These are phyloP conservation scores for Saccharata proteae DNA, from an alignment of 2,329 filamentous ascomycete species.

Conservation along the genomic window DNA sequence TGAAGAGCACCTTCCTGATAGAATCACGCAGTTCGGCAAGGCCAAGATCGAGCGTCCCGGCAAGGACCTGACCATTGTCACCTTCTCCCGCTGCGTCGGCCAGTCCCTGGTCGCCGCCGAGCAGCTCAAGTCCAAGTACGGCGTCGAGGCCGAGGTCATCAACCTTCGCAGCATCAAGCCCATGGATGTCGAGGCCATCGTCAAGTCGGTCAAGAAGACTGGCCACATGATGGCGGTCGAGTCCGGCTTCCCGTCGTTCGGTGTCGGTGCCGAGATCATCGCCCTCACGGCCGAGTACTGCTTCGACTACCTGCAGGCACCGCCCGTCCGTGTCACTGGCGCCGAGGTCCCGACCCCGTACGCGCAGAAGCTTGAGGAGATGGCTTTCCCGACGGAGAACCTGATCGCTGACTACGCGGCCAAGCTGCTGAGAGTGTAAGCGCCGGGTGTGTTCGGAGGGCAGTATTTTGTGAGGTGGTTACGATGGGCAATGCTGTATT, in stretches of 20 bases:
- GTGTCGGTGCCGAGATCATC: conserved; percentile 84
- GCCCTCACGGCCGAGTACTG: conserved; percentile 94
- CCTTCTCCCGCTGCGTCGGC: conserved; percentile 88
- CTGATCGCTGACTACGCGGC: conserved; percentile 80
- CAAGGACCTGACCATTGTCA: conserved; percentile 92
- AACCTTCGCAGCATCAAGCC: conserved; percentile 98
- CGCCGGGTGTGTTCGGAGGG: too few relatives aligned
- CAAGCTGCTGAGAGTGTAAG: conserved; percentile 72
- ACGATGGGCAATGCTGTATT: too few relatives aligned
- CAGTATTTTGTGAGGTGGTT: too few relatives aligned
- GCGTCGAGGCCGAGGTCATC: conserved; percentile 90
- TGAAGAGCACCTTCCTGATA: conserved; percentile 1
- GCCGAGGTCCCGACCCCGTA: conserved; percentile 97
- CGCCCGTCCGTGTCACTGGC: conserved; percentile 86
- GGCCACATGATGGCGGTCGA: conserved; percentile 82
- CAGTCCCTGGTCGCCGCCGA: conserved; percentile 82
- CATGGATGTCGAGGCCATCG: conserved; percentile 84
- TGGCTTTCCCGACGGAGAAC: conserved; percentile 85
- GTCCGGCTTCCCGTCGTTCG: conserved; percentile 92
- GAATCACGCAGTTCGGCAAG: conserved; percentile 60
- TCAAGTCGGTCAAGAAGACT: conserved; percentile 98
- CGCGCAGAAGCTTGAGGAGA: conserved; percentile 81
- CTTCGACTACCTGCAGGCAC: conserved; percentile 94
- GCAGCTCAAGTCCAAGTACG: conserved; percentile 89
- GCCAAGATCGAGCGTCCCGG: conserved; percentile 96